phyloP scores from a whole-genome alignment of 768 basidiomycete genomes.

The Hebeloma cylindrosporum region DNA sequence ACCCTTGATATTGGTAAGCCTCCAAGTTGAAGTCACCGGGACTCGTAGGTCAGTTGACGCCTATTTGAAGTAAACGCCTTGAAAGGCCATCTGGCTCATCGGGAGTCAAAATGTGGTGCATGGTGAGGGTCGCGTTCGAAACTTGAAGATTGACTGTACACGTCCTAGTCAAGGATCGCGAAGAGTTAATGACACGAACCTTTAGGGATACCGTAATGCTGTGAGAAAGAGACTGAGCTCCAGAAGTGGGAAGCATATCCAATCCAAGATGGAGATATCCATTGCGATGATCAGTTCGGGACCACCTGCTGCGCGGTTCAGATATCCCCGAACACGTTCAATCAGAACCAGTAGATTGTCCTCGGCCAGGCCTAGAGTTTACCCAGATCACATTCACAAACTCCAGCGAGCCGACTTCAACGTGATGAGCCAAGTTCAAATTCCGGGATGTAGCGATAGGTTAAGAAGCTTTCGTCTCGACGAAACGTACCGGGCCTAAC shows the following conservation, averaged over 20 bases:
- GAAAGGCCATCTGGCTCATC: constrained; percentile 60
- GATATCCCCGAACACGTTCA: constrained; percentile 32
- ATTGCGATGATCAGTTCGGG: constrained; percentile 62
- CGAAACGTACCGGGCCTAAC: constrained; percentile 40
- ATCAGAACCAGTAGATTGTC: constrained; percentile 32
- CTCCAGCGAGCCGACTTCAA: constrained; percentile 40
- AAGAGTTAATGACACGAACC: constrained; percentile 33
- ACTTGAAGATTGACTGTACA: constrained; percentile 33
- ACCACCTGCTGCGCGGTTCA: constrained; percentile 16
- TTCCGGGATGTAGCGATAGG: constrained; percentile 28
- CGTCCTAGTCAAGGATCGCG: neutral
- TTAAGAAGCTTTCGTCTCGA: neutral
- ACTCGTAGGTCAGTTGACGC: too few relatives aligned
- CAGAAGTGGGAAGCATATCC: constrained; percentile 58
- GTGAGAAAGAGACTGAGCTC: constrained; percentile 61
- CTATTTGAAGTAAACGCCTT: constrained; percentile 57
- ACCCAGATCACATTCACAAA: constrained; percentile 55
- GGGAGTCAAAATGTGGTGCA: constrained; percentile 61
- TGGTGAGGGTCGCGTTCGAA: constrained; percentile 51
- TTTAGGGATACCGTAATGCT: constrained; percentile 58
- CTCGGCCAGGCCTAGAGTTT: constrained; percentile 20
- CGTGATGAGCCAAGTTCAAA: constrained; percentile 35
- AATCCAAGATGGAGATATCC: constrained; percentile 65
- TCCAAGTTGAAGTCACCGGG: too few relatives aligned
- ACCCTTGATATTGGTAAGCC: too few relatives aligned